These are phyloP conservation scores for Trichoderma arundinaceum DNA, from an alignment of 2,329 filamentous ascomycete genomes.

Conservation along the genomic window DNA sequence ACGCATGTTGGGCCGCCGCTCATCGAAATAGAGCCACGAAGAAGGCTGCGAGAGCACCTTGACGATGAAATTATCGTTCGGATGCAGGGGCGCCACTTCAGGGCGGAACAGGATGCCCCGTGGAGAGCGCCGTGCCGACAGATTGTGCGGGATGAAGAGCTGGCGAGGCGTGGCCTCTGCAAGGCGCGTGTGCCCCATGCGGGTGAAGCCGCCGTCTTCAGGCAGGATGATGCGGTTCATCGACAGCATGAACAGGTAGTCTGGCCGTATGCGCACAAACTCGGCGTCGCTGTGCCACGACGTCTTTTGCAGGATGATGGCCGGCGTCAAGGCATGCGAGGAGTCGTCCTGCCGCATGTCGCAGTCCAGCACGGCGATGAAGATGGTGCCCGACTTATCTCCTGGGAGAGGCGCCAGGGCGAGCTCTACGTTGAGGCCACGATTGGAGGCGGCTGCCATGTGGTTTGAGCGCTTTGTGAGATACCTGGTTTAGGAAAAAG, in stretches of 20 bases:
- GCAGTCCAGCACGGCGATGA: constrained; percentile 41
- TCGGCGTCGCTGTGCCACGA: constrained; percentile 40
- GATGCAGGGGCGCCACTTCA: constrained; percentile 22
- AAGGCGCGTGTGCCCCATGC: neutral
- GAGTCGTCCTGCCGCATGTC: constrained; percentile 38
- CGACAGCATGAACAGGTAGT: constrained; percentile 37
- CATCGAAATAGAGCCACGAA: constrained; percentile 39
- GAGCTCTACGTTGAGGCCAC: constrained; percentile 39
- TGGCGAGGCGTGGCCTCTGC: constrained; percentile 30
- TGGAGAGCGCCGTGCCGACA: constrained; percentile 34
- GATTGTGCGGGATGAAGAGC: constrained; percentile 38
- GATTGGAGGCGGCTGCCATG: constrained; percentile 36
- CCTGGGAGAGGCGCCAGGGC: constrained; percentile 39
- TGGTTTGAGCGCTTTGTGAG: constrained; percentile 36
- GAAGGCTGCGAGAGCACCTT: constrained; percentile 39
- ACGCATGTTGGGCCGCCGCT: neutral
- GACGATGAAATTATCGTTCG: constrained; percentile 6
- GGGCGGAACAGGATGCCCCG: constrained; percentile 40
- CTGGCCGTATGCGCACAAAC: constrained; percentile 40
- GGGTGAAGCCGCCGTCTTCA: constrained; percentile 33
- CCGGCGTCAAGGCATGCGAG: constrained; percentile 30
- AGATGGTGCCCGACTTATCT: constrained; percentile 39
- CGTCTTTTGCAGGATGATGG: constrained; percentile 41
- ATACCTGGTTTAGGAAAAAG: no score
- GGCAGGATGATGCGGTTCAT: constrained; percentile 41